Percentiles rank a stretch among this genome's conserved stretches.
phyloP scores from a whole-genome alignment of 192 early-diverging fungal genomes.

The Jimgerdemannia lactiflua region DNA sequence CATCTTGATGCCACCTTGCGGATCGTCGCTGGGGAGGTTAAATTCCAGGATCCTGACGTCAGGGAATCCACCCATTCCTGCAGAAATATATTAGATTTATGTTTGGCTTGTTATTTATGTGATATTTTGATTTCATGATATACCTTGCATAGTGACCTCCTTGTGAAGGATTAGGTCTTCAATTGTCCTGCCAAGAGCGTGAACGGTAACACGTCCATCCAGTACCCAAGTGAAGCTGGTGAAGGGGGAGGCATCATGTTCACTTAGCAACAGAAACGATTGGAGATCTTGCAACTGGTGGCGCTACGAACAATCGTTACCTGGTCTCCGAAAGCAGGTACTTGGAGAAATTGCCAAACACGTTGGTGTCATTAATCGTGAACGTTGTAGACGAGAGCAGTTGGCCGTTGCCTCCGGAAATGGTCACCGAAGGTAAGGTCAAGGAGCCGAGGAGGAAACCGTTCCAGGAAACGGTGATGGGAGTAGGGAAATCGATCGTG shows the following conservation, averaged over 20 bases:
- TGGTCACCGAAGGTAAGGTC: slow-evolving; percentile 28
- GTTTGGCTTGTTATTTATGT: too few species aligned
- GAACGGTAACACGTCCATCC: slow-evolving; percentile 27
- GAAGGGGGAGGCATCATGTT: too few species aligned
- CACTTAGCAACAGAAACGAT: too few species aligned
- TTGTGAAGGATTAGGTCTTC: slow-evolving; percentile 44
- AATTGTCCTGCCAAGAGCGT: slow-evolving; percentile 34
- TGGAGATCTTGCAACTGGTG: too few species aligned
- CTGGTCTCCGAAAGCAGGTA: slow-evolving; percentile 41
- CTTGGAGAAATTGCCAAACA: slow-evolving; percentile 42
- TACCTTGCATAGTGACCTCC: slow-evolving; percentile 37
- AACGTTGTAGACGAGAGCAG: slow-evolving; percentile 29
- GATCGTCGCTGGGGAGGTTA: slow-evolving; percentile 48
- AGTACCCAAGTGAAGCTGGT: slow-evolving; percentile 20
- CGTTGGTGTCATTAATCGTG: slow-evolving; percentile 32
- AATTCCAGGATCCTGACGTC: slow-evolving; percentile 49
- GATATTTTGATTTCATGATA: too few species aligned
- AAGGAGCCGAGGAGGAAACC: slow-evolving; percentile 36
- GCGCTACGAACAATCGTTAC: too few species aligned
- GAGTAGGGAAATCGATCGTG: slow-evolving; percentile 41
- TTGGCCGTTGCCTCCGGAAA: slow-evolving; percentile 39
- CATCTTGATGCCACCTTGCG: slow-evolving; percentile 54
- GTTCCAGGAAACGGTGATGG: slow-evolving; percentile 46
- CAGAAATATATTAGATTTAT: too few species aligned
- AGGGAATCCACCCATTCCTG: slow-evolving; percentile 49